A percentile compares a stretch with the other conserved stretches of the same genome.
Evolutionary conservation across 768 basidiomycete genomes (phyloP).

Genomic region (Pholiota microspora): DNA sequence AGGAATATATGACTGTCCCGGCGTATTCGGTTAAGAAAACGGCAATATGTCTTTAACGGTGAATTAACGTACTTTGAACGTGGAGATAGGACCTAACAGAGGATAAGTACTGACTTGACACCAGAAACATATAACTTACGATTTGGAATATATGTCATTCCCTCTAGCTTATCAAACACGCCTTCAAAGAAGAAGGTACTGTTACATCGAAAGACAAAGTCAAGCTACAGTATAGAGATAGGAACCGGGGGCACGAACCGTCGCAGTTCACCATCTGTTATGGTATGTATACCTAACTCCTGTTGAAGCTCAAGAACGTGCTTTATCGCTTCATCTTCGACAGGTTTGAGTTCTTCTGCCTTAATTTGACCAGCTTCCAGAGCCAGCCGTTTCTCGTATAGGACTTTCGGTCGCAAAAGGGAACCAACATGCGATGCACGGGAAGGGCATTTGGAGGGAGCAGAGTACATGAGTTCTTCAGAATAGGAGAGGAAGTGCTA

Average conservation of each 20-base stretch:
- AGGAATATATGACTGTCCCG: constrained; percentile 41
- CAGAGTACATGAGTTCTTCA: constrained; percentile 19
- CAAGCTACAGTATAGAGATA: constrained; percentile 1
- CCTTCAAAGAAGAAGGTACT: constrained; percentile 64
- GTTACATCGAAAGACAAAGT: constrained; percentile 2
- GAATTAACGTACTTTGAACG: constrained; percentile 43
- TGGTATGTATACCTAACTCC: constrained; percentile 52
- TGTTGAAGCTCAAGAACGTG: constrained; percentile 53
- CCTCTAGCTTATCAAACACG: constrained; percentile 64
- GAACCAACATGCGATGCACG: constrained; percentile 64
- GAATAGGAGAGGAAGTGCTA: constrained; percentile 9
- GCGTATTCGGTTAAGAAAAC: constrained; percentile 4
- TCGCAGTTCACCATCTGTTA: constrained; percentile 61
- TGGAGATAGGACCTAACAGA: constrained; percentile 38
- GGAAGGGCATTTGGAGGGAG: constrained; percentile 37
- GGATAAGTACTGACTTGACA: constrained; percentile 6
- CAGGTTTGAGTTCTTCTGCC: constrained; percentile 39
- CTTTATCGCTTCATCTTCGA: constrained; percentile 54
- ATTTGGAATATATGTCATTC: constrained; percentile 53
- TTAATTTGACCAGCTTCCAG: constrained; percentile 41
- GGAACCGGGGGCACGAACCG: constrained; percentile 23
- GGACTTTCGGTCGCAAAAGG: constrained; percentile 49
- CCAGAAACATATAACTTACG: constrained; percentile 28
- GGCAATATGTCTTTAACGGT: not conserved
- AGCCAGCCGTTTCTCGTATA: constrained; percentile 45